Evolutionary conservation across 768 basidiomycete genomes (phyloP).

Genomic region (Xerocomus spinulosus): DNA sequence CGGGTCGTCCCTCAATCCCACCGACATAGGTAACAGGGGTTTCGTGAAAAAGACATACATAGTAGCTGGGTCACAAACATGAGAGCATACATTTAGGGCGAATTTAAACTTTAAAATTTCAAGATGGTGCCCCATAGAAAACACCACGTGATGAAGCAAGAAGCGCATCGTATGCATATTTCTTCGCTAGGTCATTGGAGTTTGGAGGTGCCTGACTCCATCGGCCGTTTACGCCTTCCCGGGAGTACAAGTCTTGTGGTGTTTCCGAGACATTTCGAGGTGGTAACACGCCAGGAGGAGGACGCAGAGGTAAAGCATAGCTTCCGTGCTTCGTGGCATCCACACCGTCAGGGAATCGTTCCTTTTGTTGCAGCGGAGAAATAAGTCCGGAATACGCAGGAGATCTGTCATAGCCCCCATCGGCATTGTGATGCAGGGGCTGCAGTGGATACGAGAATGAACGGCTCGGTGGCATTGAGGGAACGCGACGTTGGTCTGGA

Average conservation of each 20-base stretch:
- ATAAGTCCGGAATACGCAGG: not conserved
- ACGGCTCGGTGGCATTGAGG: not conserved
- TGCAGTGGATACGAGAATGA: not conserved
- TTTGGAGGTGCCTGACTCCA: slow-evolving; percentile 4
- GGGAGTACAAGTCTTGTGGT: slow-evolving; percentile 1
- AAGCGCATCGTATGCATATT: slow-evolving; percentile 7
- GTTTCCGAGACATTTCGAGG: not conserved
- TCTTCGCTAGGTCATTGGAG: slow-evolving; percentile 8
- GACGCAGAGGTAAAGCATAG: not conserved
- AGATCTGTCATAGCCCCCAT: not conserved
- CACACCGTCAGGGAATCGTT: not conserved
- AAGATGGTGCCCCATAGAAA: slow-evolving; percentile 4
- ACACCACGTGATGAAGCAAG: not conserved
- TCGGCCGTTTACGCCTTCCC: slow-evolving; percentile 1
- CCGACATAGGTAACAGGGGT: not conserved
- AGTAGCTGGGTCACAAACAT: not conserved
- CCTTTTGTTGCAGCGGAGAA: not conserved
- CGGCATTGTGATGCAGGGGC: not conserved
- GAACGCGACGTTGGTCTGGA: slow-evolving; percentile 1
- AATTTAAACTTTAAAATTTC: slow-evolving; percentile 2
- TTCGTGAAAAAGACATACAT: slow-evolving; percentile 8
- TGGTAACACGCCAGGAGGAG: not conserved
- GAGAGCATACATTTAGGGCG: not conserved
- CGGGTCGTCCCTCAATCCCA: no score
- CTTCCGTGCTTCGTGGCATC: slow-evolving; percentile 2